These are phyloP conservation scores for Chlorella sp. DNA, from an alignment of 139 green algal genomes.

Conservation along the genomic window DNA sequence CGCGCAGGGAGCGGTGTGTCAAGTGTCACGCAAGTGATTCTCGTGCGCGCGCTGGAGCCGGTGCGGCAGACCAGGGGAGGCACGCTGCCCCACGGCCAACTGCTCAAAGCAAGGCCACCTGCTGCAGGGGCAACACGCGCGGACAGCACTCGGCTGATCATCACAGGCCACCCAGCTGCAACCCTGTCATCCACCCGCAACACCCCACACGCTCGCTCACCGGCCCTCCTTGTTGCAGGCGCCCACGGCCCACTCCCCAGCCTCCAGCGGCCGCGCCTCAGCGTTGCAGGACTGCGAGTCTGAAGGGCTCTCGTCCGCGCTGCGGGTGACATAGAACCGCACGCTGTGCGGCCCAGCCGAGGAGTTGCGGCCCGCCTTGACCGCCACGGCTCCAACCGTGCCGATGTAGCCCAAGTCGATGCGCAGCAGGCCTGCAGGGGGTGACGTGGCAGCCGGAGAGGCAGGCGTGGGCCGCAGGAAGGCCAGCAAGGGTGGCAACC, in stretches of 20 bases:
- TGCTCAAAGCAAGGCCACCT: too few relatives aligned
- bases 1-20: background rate
- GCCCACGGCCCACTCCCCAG: background rate
- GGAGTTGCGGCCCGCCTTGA: background rate
- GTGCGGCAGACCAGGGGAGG: too few relatives aligned
- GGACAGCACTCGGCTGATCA: too few relatives aligned
- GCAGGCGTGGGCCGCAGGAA: background rate
- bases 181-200: background rate
- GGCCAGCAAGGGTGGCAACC: too few relatives aligned
- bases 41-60: background rate
- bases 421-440: background rate
- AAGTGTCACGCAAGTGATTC: background rate
- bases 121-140: too few relatives aligned
- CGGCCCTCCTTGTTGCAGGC: conserved; percentile 24
- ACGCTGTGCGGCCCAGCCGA: background rate
- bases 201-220: background rate
- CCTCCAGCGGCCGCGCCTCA: background rate
- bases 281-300: conserved; percentile 29
- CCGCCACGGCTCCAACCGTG: background rate
- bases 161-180: too few relatives aligned
- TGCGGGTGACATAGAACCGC: background rate
- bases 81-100: too few relatives aligned
- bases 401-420: conserved; percentile 11
- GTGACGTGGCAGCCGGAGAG: background rate
- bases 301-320: background rate